Base-by-base conservation (phyloP, 2,329 filamentous ascomycete genomes). In the Exserohilum turcica region DNA sequence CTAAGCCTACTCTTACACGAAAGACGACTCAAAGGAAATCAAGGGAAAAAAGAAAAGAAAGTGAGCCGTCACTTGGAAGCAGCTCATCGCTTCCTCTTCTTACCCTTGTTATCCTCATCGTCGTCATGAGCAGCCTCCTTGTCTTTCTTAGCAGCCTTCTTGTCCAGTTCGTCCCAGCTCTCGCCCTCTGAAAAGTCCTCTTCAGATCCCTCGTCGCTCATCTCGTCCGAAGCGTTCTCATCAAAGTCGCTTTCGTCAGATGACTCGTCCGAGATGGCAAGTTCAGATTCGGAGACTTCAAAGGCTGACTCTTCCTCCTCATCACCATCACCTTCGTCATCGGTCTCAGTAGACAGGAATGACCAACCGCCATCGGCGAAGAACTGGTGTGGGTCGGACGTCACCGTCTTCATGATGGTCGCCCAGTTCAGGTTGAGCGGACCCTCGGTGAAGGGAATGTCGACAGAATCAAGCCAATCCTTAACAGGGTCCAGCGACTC, bases 391-490 rank as follows among this genome's bases (percentile, higher is more conserved):
- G 94, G 91, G 72, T 99, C 92, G 31, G 89, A 87, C 16, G 90
- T 93, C 21, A 99, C 92, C 0, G 94, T 99, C 83, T 99, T 99
- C 92, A 99, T 99, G 72, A 99, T 99, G 13, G 92, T 96, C 9
- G 90, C 89, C 94, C 94, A 99, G 82, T 97, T 97, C 52, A 99
- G 83, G 79, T 99, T 99, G 64, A 99, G 86, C 1, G 93, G 94
- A 52, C 94, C 94, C 76, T 99, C 95, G 10, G 86, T 90, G 79
- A 88, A 97, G 15, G 94, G 88, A 70, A 99, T 96, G 70, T 99
- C 93, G 42, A 94, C 92, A 1, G 89, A 92, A 76, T 99, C 93
- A 8, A 99, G 84, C 87, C 94, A 99, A 71, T 99, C 95, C 77
- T 97, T 97, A 63, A 99, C 93, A 48, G 91, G 88, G 64, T 99